Evolutionary conservation across 371 early-diverging fungal species (phyloP), one percentile per base, ranked within the genome.

Genomic region (Circinella minor): DNA sequence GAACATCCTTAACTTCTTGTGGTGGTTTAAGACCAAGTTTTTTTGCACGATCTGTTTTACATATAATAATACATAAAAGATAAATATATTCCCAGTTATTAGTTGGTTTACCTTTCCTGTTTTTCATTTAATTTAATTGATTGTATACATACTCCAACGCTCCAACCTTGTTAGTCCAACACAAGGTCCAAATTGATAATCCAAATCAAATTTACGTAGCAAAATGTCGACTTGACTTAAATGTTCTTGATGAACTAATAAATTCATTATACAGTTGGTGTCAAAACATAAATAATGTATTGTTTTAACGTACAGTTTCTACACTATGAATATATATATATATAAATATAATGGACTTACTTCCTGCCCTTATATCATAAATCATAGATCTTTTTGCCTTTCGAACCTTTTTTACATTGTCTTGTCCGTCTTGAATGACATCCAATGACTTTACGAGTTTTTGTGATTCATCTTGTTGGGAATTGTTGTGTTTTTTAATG

Each of bases 181-280:
- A 61, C 82, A 84, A 7, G 84, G 82, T 4, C 84, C 84, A 66
- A 74, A 84, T 47, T 73, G 70, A 51, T 73, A 76, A 15, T 80
- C 62, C 34, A 84, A 67, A 66, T 84, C 84, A 61, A 84, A 84
- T 57, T 78, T 72, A 3, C 84, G 84, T 65, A 84, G 74, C 18
- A 67, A 9, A 37, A 79, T 84, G 27, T 84, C 84, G 3, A n/a
- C 54, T 14, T 73, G 75, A 10, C 73, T 66, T 34, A 80, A 46
- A 51, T 77, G 74, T 9, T 75, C 73, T 63, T 79, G 81, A 43
- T 81, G 84, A 63, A 81, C 84, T 84, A 69, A 11, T 63, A 6
- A 48, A 18, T 18, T 54, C 54, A 54, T 6, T 43, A 27, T 27
- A 27, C 2, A 27, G 27, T 27, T 27, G 2, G 27, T 27, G 27